Evolutionary conservation across 2,329 filamentous ascomycete genomes (phyloP).

Genomic region (Stemphylium vesicarium): DNA sequence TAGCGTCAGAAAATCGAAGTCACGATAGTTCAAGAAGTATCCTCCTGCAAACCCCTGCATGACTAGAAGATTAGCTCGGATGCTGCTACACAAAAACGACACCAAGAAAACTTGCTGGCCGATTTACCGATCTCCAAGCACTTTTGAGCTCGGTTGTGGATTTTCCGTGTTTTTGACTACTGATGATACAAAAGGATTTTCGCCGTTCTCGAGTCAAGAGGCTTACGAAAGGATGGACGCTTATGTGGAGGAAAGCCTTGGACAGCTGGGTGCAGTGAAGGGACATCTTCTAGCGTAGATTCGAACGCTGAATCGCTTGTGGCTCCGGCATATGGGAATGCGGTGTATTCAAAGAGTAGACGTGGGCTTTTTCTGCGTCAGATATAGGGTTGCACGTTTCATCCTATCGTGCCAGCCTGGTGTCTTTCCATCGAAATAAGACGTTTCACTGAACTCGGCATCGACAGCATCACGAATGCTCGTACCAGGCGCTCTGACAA

Average conservation of each 20-base stretch:
- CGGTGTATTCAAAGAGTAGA: not conserved
- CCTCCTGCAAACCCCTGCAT: too few species aligned
- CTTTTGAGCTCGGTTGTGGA: too few species aligned
- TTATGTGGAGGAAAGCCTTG: not conserved
- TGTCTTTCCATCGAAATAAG: not conserved
- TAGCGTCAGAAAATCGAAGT: too few species aligned
- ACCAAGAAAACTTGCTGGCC: too few species aligned
- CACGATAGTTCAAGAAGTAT: too few species aligned
- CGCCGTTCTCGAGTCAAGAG: constrained; percentile 1
- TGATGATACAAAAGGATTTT: constrained; percentile 2
- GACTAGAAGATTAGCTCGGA: too few species aligned
- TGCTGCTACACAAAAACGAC: too few species aligned
- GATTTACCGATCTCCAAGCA: too few species aligned
- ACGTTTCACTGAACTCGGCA: not conserved
- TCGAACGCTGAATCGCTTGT: not conserved
- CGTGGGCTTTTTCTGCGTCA: not conserved
- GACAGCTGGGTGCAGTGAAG: not conserved
- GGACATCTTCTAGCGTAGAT: not conserved
- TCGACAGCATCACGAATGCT: not conserved
- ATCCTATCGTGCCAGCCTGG: not conserved
- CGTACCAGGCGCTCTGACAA: not conserved
- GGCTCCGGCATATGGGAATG: not conserved
- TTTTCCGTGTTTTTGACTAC: not conserved
- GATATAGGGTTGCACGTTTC: not conserved
- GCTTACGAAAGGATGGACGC: constrained; percentile 2